Evolutionary conservation across 2,329 filamentous ascomycete species (phyloP).

Genomic region (Exophiala bonariae): DNA sequence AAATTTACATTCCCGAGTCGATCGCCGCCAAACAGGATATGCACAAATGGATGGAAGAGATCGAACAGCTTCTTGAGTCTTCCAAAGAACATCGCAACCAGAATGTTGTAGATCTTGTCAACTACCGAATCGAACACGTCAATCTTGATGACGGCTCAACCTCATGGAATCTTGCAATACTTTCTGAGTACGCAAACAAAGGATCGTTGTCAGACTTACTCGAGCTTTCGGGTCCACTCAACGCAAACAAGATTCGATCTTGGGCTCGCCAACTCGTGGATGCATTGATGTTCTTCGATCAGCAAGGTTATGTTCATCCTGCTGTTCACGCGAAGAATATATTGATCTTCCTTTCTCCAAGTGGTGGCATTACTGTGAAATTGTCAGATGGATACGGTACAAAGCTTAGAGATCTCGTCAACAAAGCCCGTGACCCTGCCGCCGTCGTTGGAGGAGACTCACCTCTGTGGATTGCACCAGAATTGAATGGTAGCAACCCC

Average conservation of each 20-base stretch:
- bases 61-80: conserved; percentile 75
- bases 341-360: conserved; percentile 68
- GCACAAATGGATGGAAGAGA: conserved; percentile 72
- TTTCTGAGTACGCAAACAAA: conserved; percentile 76
- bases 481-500: conserved; percentile 63
- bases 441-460: conserved; percentile 69
- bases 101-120: conserved; percentile 76
- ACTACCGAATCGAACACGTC: conserved; percentile 71
- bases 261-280: conserved; percentile 94
- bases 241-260: conserved; percentile 73
- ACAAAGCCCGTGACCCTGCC: conserved; percentile 51
- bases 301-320: conserved; percentile 79
- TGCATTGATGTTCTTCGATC: conserved; percentile 82
- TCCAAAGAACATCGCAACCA: conserved; percentile 74
- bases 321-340: conserved; percentile 79
- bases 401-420: conserved; percentile 47
- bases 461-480: conserved; percentile 80
- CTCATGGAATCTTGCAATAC: conserved; percentile 71
- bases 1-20: conserved; percentile 60
- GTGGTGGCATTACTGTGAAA: conserved; percentile 69
- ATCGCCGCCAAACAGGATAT: conserved; percentile 62
- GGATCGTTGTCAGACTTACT: conserved; percentile 81
- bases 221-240: conserved; percentile 72
- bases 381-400: conserved; percentile 64
- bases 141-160: conserved; percentile 40